Conservation (phyloP, 2,329 filamentous ascomycete genomes). For the Endoconidiophora laricicola region DNA sequence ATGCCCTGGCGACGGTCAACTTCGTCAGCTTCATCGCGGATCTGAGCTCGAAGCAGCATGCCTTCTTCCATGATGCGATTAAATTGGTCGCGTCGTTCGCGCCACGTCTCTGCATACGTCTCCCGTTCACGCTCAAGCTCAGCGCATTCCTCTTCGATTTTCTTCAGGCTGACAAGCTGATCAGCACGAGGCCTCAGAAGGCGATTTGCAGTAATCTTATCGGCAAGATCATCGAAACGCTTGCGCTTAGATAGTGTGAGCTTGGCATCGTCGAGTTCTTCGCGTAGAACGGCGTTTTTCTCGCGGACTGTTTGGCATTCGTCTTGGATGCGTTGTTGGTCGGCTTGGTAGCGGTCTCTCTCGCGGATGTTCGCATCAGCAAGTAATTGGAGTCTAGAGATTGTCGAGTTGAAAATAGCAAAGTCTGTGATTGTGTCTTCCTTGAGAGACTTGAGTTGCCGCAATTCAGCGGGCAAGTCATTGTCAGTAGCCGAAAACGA, state of each 20-base stretch:
- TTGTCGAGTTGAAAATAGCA: slow-evolving; percentile 69
- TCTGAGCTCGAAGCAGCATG: slow-evolving; percentile 67
- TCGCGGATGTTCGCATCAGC: slow-evolving; percentile 68
- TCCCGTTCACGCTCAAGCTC: slow-evolving; percentile 73
- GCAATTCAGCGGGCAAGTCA: not conserved
- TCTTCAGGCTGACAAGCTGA: slow-evolving; percentile 58
- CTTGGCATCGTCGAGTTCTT: slow-evolving; percentile 62
- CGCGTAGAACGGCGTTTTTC: slow-evolving; percentile 53
- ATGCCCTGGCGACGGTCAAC: slow-evolving; percentile 76
- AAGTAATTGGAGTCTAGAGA: slow-evolving; percentile 77
- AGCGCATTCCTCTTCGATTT: slow-evolving; percentile 74
- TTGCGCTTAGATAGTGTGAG: slow-evolving; percentile 63
- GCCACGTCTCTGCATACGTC: slow-evolving; percentile 69
- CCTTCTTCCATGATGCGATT: slow-evolving; percentile 79
- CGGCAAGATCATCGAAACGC: slow-evolving; percentile 73
- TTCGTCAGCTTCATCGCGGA: slow-evolving; percentile 90
- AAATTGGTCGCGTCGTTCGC: slow-evolving; percentile 72
- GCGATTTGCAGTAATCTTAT: slow-evolving; percentile 69
- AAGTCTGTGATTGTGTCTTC: slow-evolving; percentile 82
- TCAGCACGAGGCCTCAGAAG: slow-evolving; percentile 72
- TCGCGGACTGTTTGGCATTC: slow-evolving; percentile 65
- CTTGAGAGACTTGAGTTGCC: slow-evolving; percentile 45
- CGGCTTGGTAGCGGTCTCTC: slow-evolving; percentile 63
- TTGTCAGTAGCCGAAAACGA: slow-evolving; percentile 42
- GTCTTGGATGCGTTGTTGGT: slow-evolving; percentile 61